Evolutionary conservation across 2,329 filamentous ascomycete genomes (phyloP).

Genomic region (Neoascochyta sp.): DNA sequence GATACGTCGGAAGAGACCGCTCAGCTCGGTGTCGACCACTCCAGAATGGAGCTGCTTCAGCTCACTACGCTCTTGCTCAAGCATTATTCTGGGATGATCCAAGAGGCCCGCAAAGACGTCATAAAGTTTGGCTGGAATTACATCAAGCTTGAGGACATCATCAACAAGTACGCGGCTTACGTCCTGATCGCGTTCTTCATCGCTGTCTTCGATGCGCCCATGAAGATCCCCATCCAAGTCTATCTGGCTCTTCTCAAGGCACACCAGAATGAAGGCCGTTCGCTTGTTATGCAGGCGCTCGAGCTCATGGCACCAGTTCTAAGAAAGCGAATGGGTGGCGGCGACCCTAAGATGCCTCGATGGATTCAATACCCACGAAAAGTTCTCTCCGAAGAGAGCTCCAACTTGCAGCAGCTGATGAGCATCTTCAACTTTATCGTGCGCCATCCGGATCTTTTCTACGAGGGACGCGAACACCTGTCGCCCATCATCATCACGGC

Average conservation of each 20-base stretch:
- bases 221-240: constrained; percentile 93
- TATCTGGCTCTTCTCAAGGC: constrained; percentile 88
- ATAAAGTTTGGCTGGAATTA: constrained; percentile 99
- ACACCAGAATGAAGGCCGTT: constrained; percentile 90
- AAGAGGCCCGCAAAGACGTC: constrained; percentile 92
- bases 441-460: constrained; percentile 87
- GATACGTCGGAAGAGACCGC: constrained; percentile 79
- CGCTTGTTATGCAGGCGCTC: constrained; percentile 87
- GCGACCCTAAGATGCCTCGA: constrained; percentile 69
- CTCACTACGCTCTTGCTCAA: constrained; percentile 93
- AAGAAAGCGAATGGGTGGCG: constrained; percentile 72
- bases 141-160: constrained; percentile 90
- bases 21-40: constrained; percentile 88
- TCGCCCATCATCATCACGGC: constrained; percentile 83
- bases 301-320: constrained; percentile 94
- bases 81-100: constrained; percentile 81
- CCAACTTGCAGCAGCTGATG: constrained; percentile 92
- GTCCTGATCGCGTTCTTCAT: constrained; percentile 98
- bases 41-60: constrained; percentile 91
- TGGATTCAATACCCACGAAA: constrained; percentile 90
- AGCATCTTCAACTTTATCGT: constrained; percentile 98
- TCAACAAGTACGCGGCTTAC: constrained; percentile 98
- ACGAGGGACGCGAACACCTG: constrained; percentile 89
- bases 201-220: constrained; percentile 89
- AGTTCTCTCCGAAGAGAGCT: constrained; percentile 88